phyloP scores from a whole-genome alignment of 805 yeast genomes.

The Priceomyces melissophilus region DNA sequence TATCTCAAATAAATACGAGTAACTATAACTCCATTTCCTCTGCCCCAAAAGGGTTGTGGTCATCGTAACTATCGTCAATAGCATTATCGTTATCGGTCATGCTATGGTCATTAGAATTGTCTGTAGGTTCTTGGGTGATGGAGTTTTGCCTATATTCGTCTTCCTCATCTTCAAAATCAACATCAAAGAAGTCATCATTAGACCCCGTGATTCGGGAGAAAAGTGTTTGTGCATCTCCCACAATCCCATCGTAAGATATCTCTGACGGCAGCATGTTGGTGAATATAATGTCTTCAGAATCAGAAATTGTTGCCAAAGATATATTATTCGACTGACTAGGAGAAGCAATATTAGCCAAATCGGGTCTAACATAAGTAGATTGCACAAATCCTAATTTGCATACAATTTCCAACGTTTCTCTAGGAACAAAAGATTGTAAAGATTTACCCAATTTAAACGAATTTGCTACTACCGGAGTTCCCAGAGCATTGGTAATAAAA shows the following conservation, averaged over 20 bases:
- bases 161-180: constrained; percentile 94
- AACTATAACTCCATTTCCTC: constrained; percentile 37
- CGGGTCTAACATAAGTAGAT: constrained; percentile 34
- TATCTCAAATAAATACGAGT: no score
- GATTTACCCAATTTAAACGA: constrained; percentile 85
- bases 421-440: constrained; percentile 79
- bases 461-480: constrained; percentile 62
- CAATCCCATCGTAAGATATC: constrained; percentile 85
- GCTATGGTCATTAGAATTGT: constrained; percentile 5
- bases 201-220: constrained; percentile 84
- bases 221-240: constrained; percentile 73
- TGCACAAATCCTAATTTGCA: constrained; percentile 41
- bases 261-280: constrained; percentile 76
- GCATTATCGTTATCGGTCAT: constrained; percentile 23
- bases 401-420: constrained; percentile 52
- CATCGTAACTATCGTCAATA: constrained; percentile 36
- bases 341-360: constrained; percentile 34
- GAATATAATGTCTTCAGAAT: constrained; percentile 43
- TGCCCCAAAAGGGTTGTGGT: constrained; percentile 43
- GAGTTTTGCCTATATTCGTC: constrained; percentile 34
- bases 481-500: constrained; percentile 35
- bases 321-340: constrained; percentile 27
- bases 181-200: constrained; percentile 93
- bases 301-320: constrained; percentile 22
- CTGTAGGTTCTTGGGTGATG: background rate